Base-by-base conservation (phyloP, 148 eudicot genomes). In the Nyssa sinensis region DNA sequence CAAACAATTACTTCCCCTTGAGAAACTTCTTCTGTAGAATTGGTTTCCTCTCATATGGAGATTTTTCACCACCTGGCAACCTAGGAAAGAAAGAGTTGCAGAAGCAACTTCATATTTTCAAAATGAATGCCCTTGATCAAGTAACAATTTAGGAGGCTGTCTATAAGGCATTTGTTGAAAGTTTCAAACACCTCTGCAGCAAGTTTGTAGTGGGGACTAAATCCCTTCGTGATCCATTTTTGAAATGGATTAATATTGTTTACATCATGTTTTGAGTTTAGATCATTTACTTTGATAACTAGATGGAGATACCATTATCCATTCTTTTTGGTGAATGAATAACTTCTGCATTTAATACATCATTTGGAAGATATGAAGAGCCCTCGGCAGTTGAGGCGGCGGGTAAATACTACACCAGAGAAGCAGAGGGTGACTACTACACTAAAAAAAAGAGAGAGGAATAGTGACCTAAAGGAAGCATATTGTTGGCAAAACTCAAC, bases 301-400 rank as follows among this genome's bases (percentile, higher is more conserved):
- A 17, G 39, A 17, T 59, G 28, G 35, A n/a, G n/a, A n/a, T n/a
- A n/a, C n/a, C n/a, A 29, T 13, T 34, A 7, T 19, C 68, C 51
- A 31, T 33, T 49, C 44, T 51, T 51, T 1, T 53, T 55, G 62
- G 64, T 35, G 55, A 34, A 70, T 69, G 49, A 27, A 51, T 30
- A n/a, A 34, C 30, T n/a, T 58, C 29, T 51, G 28, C 32, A 55
- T 24, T 19, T 24, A 17, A 33, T 61, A 65, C 30, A 31, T 69
- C 62, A 41, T 32, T 81, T 79, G 21, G 85, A 69, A 86, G 89
- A 75, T 74, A 73, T 74, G 77, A 86, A 74, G 84, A 89, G 81
- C 69, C 93, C 94, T 74, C 79, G 65, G 60, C 73, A 74, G 72
- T 67, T 16, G 62, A 93, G 84, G 86, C 78, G 71, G 76, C 80